phyloP scores from a whole-genome alignment of 1,284 basidiomycete species.

The Xanthoconium separans region DNA sequence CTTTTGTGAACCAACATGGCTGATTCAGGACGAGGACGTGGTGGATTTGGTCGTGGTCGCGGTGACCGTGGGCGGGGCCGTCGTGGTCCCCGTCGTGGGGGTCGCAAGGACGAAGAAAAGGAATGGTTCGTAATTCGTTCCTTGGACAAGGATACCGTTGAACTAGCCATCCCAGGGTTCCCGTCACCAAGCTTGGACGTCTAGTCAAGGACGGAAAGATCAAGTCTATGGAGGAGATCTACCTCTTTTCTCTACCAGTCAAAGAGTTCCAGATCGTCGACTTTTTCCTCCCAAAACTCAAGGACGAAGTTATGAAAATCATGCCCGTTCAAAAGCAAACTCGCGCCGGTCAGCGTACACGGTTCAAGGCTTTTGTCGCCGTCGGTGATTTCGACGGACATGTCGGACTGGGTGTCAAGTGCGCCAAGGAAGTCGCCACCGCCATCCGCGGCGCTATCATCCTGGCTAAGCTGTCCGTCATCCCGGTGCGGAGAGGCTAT shows the following conservation, averaged over 20 bases:
- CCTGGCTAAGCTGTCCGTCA: conserved; percentile 93
- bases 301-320: conserved; percentile 99
- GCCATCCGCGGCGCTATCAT: conserved; percentile 99
- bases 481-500: conserved; percentile 98
- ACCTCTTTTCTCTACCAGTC: conserved; percentile 99
- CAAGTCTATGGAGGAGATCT: conserved; percentile 99
- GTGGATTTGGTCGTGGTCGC: conserved; percentile 88
- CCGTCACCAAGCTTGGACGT: conserved; percentile 99
- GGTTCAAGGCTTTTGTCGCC: conserved; percentile 99
- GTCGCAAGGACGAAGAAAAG: conserved; percentile 99
- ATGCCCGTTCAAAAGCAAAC: conserved; percentile 99
- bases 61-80: conserved; percentile 83
- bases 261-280: conserved; percentile 99
- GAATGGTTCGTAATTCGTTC: conserved; percentile 76
- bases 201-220: conserved; percentile 99
- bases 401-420: conserved; percentile 99
- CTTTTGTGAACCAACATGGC: conserved; percentile 54
- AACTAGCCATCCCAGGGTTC: conserved; percentile 61
- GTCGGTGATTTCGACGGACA: conserved; percentile 99
- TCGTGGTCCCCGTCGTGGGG: conserved; percentile 91
- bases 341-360: conserved; percentile 98
- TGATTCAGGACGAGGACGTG: conserved; percentile 78
- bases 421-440: conserved; percentile 99
- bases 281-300: conserved; percentile 95
- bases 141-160: neutral